Conservation (phyloP, 1,284 basidiomycete species). For the Malassezia furfur region DNA sequence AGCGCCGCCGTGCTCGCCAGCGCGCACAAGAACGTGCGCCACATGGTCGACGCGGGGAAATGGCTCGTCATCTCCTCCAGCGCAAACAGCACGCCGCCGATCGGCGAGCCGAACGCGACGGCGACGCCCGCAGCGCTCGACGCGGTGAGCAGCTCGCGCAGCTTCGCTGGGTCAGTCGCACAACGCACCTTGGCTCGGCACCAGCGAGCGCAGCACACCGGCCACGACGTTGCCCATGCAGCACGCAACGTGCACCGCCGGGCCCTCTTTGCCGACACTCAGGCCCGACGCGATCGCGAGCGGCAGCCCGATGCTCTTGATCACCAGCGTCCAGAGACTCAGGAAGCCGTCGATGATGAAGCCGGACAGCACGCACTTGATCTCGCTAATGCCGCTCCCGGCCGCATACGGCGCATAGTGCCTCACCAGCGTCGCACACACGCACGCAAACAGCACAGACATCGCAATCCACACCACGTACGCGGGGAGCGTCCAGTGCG, state of each 20-base stretch:
- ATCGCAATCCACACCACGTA: conserved; percentile 73
- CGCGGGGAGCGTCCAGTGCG: conserved; percentile 61
- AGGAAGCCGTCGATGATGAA: conserved; percentile 95
- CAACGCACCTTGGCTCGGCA: conserved; percentile 60
- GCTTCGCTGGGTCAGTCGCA: conserved; percentile 57
- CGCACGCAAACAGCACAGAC: conserved; percentile 17
- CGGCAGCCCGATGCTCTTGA: conserved; percentile 80
- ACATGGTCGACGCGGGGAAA: conserved; percentile 96
- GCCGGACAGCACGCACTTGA: conserved; percentile 94
- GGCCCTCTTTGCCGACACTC: conserved; percentile 96
- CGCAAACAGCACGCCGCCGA: conserved; percentile 87
- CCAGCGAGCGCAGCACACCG: conserved; percentile 68
- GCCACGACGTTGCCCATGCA: conserved; percentile 83
- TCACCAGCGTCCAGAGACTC: conserved; percentile 77
- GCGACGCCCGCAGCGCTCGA: conserved; percentile 94
- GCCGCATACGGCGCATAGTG: conserved; percentile 88
- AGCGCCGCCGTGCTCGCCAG: conserved; percentile 90
- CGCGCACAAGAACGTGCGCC: conserved; percentile 93
- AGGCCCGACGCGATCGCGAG: conserved; percentile 85
- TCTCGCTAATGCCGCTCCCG: conserved; percentile 95
- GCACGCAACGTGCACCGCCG: conserved; percentile 93
- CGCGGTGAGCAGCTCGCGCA: conserved; percentile 88
- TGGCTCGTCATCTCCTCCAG: conserved; percentile 71
- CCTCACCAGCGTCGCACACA: conserved; percentile 70
- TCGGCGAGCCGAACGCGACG: conserved; percentile 92